Conservation (phyloP, 2,329 filamentous ascomycete species). For the Alternaria atra region DNA sequence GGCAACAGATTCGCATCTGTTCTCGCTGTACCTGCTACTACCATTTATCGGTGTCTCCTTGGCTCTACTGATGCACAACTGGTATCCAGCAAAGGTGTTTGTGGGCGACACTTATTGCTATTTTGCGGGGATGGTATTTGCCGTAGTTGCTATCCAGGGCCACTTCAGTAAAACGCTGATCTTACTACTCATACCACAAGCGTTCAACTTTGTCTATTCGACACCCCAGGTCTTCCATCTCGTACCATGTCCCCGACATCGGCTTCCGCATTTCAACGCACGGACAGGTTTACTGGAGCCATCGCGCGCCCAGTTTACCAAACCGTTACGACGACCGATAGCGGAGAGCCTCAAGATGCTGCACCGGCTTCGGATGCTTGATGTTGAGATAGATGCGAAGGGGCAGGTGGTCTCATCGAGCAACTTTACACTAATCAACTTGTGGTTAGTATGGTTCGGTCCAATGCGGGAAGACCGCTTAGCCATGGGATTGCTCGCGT, state of each 20-base stretch:
- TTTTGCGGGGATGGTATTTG: constrained; percentile 99
- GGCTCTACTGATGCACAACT: constrained; percentile 89
- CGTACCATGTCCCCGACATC: constrained; percentile 90
- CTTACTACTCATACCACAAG: constrained; percentile 88
- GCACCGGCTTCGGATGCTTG: constrained; percentile 72
- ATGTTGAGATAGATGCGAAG: constrained; percentile 71
- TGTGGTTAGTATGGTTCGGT: constrained; percentile 96
- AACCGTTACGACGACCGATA: constrained; percentile 73
- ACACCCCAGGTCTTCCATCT: constrained; percentile 89
- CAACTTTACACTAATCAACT: constrained; percentile 92
- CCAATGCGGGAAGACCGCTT: constrained; percentile 87
- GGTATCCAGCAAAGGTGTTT: constrained; percentile 94
- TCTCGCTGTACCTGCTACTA: constrained; percentile 92
- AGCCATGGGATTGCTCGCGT: constrained; percentile 77
- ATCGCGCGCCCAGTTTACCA: constrained; percentile 78
- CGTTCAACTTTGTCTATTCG: constrained; percentile 97
- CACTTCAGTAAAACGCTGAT: constrained; percentile 98
- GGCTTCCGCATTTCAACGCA: constrained; percentile 87
- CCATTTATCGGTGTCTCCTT: constrained; percentile 93
- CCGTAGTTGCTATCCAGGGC: constrained; percentile 93
- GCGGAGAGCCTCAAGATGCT: constrained; percentile 73
- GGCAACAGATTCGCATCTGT: constrained; percentile 92
- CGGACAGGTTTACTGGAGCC: constrained; percentile 86
- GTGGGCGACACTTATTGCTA: constrained; percentile 99
- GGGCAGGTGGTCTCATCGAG: constrained; percentile 80